phyloP scores from a whole-genome alignment of 106 monocot genomes.

The Posidonia australis region DNA sequence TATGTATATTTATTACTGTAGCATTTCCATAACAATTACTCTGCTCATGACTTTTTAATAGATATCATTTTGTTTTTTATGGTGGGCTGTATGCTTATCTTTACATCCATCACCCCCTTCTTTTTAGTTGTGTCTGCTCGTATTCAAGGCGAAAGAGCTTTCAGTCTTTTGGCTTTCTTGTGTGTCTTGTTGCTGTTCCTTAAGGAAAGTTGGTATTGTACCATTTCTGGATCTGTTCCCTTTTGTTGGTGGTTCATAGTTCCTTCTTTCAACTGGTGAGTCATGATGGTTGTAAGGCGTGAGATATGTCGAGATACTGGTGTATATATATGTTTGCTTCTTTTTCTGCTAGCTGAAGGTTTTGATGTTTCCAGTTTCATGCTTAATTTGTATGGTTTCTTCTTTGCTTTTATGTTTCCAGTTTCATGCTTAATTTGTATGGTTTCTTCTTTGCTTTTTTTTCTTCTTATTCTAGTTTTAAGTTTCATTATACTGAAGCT shows the following conservation, averaged over 20 bases:
- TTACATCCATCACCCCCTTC: constrained; percentile 9
- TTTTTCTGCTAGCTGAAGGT: not conserved
- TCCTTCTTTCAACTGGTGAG: constrained; percentile 8
- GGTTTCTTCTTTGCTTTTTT: too few species aligned
- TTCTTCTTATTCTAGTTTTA: too few species aligned
- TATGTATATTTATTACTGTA: not conserved
- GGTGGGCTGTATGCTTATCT: constrained; percentile 7
- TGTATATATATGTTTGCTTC: not conserved
- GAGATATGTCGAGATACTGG: too few species aligned
- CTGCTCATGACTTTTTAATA: not conserved
- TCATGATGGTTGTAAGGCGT: not conserved
- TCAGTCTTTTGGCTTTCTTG: constrained; percentile 38
- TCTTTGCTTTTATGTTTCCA: not conserved
- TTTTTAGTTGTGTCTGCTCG: constrained; percentile 14
- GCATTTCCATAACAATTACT: not conserved
- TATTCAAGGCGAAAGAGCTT: constrained; percentile 16
- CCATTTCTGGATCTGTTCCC: constrained; percentile 37
- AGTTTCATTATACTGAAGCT: too few species aligned
- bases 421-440: too few species aligned
- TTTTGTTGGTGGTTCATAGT: not conserved
- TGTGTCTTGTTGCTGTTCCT: constrained; percentile 19
- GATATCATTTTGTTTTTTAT: constrained; percentile 2
- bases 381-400: not conserved
- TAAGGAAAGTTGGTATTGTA: constrained; percentile 7
- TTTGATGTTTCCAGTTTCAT: not conserved